A percentile compares a stretch with the other conserved stretches of the same genome.
phyloP scores from a whole-genome alignment of 805 yeast genomes.

The Myxozyma melibiosi region DNA sequence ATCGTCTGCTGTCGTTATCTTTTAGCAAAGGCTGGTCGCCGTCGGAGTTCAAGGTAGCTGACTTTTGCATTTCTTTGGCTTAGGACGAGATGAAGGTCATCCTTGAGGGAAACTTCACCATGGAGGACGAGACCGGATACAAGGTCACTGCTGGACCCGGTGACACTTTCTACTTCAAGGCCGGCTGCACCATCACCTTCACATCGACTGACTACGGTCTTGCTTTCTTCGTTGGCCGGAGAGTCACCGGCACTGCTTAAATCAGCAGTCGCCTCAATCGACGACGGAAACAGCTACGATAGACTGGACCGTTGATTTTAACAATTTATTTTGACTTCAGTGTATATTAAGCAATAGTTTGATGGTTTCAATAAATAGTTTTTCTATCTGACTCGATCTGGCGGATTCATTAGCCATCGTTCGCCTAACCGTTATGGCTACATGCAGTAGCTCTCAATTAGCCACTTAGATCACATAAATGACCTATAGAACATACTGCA shows the following conservation, averaged over 20 bases:
- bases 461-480: no score
- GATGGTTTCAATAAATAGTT: no score
- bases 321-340: no score
- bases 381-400: no score
- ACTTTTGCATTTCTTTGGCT: background rate
- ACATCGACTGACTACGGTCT: slow-evolving; percentile 63
- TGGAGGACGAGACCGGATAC: slow-evolving; percentile 66
- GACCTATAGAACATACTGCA: no score
- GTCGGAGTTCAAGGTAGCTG: background rate
- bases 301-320: no score
- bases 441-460: no score
- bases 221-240: slow-evolving; percentile 58
- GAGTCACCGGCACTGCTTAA: slow-evolving; percentile 11
- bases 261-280: no score
- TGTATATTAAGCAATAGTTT: no score
- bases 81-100: slow-evolving; percentile 71
- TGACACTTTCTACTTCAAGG: slow-evolving; percentile 66
- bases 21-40: background rate
- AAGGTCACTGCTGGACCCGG: slow-evolving; percentile 62
- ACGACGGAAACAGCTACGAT: no score
- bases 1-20: background rate
- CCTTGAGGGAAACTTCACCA: slow-evolving; percentile 65
- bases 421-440: no score
- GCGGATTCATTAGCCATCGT: no score
- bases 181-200: slow-evolving; percentile 69